Base-by-base conservation (phyloP, 345 rosid genomes). In the Bruguiera sexangula region DNA sequence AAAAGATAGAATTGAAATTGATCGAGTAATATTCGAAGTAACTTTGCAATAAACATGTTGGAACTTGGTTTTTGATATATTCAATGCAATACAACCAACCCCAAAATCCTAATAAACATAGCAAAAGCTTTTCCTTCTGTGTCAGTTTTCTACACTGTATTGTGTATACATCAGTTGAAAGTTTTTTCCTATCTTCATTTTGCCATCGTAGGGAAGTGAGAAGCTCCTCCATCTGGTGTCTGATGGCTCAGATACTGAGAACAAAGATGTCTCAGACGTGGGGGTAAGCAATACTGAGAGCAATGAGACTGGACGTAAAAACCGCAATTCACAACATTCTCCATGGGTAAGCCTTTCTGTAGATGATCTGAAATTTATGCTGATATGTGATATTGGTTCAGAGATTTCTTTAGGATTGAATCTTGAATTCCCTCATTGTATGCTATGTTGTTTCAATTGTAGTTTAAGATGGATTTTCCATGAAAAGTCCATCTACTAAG, bases 171-270 rank as follows among this genome's bases (percentile, higher is more conserved):
- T 56, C 51, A 31, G 16, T 43, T 46, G 5, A 16, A 22, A 13
- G n/a, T 50, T 62, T 56, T 26, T 8, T 9, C 60, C 1, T 31
- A 64, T 73, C 19, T 57, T 34, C 73, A 4, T 73, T n/a, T 59
- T 72, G 68, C 71, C 32, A 8, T 24, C 72, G 8, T 64, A 87
- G 98, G 99, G 98, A 80, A 92, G 99, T 78, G 96, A 90, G 86
- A 92, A 87, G 78, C 96, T 95, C 37, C 91, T 95, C 60, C 63
- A 87, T 51, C 81, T 92, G 58, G 84, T 90, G 71, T 86, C 92
- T 0, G 79, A 88, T 78, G 34, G 66, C 55, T 80, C 96, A 27
- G 52, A 64, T 51, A 66, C 75, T 24, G 71, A 72, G 62, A 78
- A 71, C 62, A 58, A 62, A 22, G 62, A 56, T 46, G 9, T 30